These are phyloP conservation scores for Colletotrichum sojae DNA, from an alignment of 2,329 filamentous ascomycete genomes.

Conservation along the genomic window DNA sequence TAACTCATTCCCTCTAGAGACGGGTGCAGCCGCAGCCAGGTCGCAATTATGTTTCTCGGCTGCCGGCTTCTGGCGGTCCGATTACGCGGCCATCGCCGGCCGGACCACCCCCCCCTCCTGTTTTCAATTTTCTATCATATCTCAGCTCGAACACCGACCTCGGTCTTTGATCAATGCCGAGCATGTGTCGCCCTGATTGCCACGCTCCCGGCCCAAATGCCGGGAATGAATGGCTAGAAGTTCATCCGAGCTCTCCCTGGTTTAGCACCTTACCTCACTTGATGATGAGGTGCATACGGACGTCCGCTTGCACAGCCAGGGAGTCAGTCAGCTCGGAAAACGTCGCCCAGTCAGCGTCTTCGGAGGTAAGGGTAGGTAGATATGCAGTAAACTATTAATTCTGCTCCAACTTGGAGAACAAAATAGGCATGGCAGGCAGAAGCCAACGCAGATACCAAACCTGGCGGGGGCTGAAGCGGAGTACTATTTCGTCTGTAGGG, in stretches of 20 bases:
- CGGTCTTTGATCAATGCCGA: conserved; percentile 7
- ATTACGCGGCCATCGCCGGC: conserved; percentile 18
- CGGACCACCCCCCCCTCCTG: background rate
- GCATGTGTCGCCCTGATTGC: background rate
- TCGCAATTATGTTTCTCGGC: background rate
- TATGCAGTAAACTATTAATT: no score
- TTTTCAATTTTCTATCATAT: conserved; percentile 5
- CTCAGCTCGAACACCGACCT: background rate
- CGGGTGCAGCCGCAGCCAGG: background rate
- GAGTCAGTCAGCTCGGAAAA: no score
- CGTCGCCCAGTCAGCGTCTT: no score
- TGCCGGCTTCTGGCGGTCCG: conserved; percentile 6
- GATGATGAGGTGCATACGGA: background rate
- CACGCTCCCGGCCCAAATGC: background rate
- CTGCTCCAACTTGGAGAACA: no score
- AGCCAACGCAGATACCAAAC: no score
- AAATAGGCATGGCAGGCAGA: no score
- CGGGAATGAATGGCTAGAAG: background rate
- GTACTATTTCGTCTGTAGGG: no score
- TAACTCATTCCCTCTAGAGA: background rate
- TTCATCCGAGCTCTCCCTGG: background rate
- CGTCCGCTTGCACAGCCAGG: no score
- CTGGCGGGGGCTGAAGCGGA: no score
- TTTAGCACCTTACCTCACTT: background rate
- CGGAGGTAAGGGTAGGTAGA: no score